These are phyloP conservation scores for Viridothelium virens DNA, from an alignment of 495 filamentous ascomycete genomes.

Conservation along the genomic window DNA sequence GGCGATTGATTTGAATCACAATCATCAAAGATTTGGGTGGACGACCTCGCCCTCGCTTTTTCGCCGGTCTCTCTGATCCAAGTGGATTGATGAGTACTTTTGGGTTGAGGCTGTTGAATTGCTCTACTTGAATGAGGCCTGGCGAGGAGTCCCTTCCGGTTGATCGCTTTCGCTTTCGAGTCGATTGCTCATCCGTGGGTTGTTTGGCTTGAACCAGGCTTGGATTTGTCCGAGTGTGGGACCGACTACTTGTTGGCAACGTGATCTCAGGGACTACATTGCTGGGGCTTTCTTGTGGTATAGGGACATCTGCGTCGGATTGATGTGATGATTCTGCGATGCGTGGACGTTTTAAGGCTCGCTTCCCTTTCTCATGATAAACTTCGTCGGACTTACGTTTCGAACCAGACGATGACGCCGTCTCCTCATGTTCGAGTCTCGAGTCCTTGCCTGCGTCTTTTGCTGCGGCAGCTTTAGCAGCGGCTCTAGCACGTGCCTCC, in stretches of 20 bases:
- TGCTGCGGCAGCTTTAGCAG: background rate
- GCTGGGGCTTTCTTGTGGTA: background rate
- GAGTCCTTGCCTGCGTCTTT: background rate
- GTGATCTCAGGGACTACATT: background rate
- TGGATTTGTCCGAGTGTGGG: background rate
- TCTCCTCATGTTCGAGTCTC: background rate
- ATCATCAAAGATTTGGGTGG: background rate
- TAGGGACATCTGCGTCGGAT: too few relatives aligned
- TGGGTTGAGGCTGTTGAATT: background rate
- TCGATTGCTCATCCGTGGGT: background rate
- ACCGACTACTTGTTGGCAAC: background rate
- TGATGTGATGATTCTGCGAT: background rate
- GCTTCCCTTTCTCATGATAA: background rate
- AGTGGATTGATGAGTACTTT: constrained; percentile 4
- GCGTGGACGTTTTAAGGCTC: background rate
- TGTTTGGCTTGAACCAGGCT: background rate
- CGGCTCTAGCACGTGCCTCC: background rate
- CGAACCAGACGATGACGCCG: background rate
- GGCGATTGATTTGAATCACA: background rate
- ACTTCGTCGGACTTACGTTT: background rate
- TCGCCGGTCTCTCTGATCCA: background rate
- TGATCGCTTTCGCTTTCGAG: constrained; percentile 1
- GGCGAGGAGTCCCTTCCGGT: background rate
- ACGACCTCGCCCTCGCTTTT: background rate
- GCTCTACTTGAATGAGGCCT: background rate